These are phyloP conservation scores for Pisolithus microcarpus DNA, from an alignment of 768 basidiomycete genomes.

Conservation along the genomic window DNA sequence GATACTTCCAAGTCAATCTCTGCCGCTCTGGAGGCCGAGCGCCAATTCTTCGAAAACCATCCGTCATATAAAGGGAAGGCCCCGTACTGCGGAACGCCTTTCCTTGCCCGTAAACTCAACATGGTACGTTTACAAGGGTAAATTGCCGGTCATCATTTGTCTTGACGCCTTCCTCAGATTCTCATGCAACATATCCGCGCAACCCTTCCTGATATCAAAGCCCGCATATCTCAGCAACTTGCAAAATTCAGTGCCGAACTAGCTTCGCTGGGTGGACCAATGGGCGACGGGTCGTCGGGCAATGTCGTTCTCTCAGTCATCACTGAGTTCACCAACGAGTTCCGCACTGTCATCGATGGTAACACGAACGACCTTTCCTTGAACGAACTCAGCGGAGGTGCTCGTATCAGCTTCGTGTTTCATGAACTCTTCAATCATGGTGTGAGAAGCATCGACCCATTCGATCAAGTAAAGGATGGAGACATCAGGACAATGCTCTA, in stretches of 20 bases:
- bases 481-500: constrained; percentile 95
- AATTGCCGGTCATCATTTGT: background rate
- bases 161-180: constrained; percentile 46
- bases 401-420: constrained; percentile 97
- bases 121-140: constrained; percentile 47
- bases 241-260: constrained; percentile 86
- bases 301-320: constrained; percentile 95
- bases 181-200: constrained; percentile 98
- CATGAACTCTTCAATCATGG: constrained; percentile 98
- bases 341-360: constrained; percentile 95
- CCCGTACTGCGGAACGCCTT: constrained; percentile 96
- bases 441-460: constrained; percentile 92
- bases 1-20: constrained; percentile 81
- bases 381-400: constrained; percentile 98
- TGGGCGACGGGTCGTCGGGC: constrained; percentile 79
- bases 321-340: constrained; percentile 96
- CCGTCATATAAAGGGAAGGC: constrained; percentile 89
- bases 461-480: constrained; percentile 97
- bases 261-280: constrained; percentile 72
- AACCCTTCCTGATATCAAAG: constrained; percentile 98
- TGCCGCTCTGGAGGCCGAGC: constrained; percentile 81
- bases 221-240: constrained; percentile 84
- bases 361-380: constrained; percentile 91
- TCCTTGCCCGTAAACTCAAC: constrained; percentile 90
- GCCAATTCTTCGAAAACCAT: constrained; percentile 92